phyloP scores from a whole-genome alignment of 1,284 basidiomycete genomes.

The Apiotrichum gracile region DNA sequence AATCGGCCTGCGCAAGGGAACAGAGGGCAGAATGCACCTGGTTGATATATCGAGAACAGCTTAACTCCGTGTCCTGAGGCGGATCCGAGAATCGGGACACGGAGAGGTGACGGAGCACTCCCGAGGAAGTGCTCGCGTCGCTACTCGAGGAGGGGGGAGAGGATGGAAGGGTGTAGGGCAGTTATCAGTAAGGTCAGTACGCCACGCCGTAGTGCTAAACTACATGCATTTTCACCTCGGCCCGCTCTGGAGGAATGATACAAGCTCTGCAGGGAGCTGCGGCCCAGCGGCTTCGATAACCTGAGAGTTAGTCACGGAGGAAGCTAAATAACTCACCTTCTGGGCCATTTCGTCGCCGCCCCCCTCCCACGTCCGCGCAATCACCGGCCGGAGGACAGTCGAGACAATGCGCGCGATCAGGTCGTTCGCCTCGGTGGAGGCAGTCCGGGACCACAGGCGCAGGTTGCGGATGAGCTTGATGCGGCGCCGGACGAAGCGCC shows the following conservation, averaged over 20 bases:
- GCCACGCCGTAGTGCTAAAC: not conserved
- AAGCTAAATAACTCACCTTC: slow-evolving; percentile 52
- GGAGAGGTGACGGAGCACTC: not conserved
- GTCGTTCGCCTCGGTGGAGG: slow-evolving; percentile 57
- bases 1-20: slow-evolving; percentile 8
- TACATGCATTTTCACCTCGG: slow-evolving; percentile 11
- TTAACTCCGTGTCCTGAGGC: slow-evolving; percentile 1
- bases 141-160: slow-evolving; percentile 1
- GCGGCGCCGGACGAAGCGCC: slow-evolving; percentile 62
- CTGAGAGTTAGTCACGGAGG: slow-evolving; percentile 8
- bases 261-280: slow-evolving; percentile 26
- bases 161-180: not conserved
- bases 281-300: slow-evolving; percentile 16
- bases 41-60: slow-evolving; percentile 20
- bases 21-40: slow-evolving; percentile 33
- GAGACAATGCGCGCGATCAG: slow-evolving; percentile 58
- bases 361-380: slow-evolving; percentile 77
- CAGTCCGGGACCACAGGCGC: slow-evolving; percentile 67
- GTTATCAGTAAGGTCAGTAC: not conserved
- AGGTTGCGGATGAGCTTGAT: slow-evolving; percentile 69
- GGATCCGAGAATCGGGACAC: not conserved
- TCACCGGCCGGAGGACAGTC: slow-evolving; percentile 60
- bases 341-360: slow-evolving; percentile 63
- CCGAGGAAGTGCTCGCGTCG: not conserved
- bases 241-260: slow-evolving; percentile 26